Evolutionary conservation across 2,329 filamentous ascomycete species (phyloP).

Genomic region (Pyricularia sp.): DNA sequence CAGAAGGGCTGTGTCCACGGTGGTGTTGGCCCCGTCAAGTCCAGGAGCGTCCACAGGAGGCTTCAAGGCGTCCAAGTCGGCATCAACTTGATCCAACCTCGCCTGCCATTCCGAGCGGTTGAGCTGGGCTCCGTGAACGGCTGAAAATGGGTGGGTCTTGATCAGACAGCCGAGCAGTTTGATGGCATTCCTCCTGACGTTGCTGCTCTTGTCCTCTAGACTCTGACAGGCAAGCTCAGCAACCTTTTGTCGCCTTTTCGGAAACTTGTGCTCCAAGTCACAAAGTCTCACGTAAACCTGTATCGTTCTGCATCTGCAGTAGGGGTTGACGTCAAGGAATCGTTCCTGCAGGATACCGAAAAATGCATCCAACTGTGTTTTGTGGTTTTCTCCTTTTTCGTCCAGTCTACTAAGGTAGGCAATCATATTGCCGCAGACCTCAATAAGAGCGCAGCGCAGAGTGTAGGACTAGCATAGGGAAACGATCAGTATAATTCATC

Average conservation of each 20-base stretch:
- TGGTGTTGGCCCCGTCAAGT: constrained; percentile 56
- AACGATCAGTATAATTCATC: constrained; percentile 23
- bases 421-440: constrained; percentile 95
- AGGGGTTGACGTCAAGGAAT: constrained; percentile 93
- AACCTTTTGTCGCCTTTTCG: constrained; percentile 79
- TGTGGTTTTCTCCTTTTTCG: constrained; percentile 85
- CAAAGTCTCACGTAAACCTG: constrained; percentile 91
- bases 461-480: constrained; percentile 59
- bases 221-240: constrained; percentile 83
- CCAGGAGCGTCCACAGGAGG: constrained; percentile 67
- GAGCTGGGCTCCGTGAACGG: constrained; percentile 82
- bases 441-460: constrained; percentile 84
- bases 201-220: constrained; percentile 95
- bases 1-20: constrained; percentile 67
- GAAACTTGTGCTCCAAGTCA: constrained; percentile 92
- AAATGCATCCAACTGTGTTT: constrained; percentile 91
- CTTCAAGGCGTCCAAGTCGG: constrained; percentile 71
- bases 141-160: constrained; percentile 87
- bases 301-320: constrained; percentile 83
- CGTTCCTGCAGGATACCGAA: constrained; percentile 95
- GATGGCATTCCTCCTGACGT: constrained; percentile 89
- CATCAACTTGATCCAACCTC: constrained; percentile 72
- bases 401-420: constrained; percentile 83
- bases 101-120: constrained; percentile 78
- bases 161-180: constrained; percentile 83